Base-by-base conservation (phyloP, 768 basidiomycete species). In the Tulasnella sp. region DNA sequence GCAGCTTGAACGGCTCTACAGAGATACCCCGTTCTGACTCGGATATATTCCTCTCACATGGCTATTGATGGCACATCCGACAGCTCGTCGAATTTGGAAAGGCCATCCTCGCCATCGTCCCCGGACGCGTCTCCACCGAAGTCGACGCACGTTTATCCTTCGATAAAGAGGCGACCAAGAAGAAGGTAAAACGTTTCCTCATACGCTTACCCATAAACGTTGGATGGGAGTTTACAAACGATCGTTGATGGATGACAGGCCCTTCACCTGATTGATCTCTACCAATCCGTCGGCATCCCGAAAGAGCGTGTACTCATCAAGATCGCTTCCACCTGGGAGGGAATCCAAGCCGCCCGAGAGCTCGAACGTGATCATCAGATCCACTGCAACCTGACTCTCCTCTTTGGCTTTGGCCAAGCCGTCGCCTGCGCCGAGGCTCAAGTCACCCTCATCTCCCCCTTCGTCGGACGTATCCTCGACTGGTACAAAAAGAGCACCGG, bases 301-400 rank as follows among this genome's bases (percentile, higher is more conserved):
- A 90, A 88, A 76, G 93, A 98, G 44, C 90, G 96, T 64, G 78
- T 99, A 64, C 78, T 99, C 67, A 97, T 99, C 83, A 99, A 99
- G 79, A 97, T 99, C 70, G 96, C 95, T 29, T 95, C 96, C 42
- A 94, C 94, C 50, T 99, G 91, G 89, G 96, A 98, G 75, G 96
- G 96, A 74, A 99, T 99, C 76, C 95, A 99, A 74, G 96, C 96
- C 61, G 96, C 96, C 38, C 84, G 92, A 64, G 86, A 94, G 73
- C 85, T 99, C 65, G 96, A 99, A 78, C 73, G 80, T 63, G 87
- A 95, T 66, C 84, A 96, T 61, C 80, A 79, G 64, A 98, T 99
- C 74, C 94, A 95, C 83, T 97, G 93, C 80, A 98, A 99, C 77
- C 83, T 99, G 65, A 99, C 96, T 52, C 86, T 99, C 67, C 84